These are phyloP conservation scores for Termitomyces heimii DNA, from an alignment of 768 basidiomycete species.

Conservation along the genomic window DNA sequence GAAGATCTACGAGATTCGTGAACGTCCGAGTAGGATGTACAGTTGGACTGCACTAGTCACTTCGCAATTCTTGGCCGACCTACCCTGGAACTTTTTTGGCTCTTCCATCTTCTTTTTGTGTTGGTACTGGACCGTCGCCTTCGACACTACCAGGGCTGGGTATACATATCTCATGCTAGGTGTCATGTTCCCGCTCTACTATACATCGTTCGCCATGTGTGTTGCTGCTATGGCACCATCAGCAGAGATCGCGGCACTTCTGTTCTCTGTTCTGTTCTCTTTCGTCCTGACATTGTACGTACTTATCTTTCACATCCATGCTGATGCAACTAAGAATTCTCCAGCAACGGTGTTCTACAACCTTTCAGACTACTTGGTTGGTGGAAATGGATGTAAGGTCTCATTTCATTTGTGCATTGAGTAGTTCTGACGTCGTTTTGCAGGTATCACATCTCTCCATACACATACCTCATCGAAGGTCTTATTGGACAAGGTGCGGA, in stretches of 20 bases:
- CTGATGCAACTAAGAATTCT: not conserved
- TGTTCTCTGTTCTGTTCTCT: conserved; percentile 55
- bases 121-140: conserved; percentile 74
- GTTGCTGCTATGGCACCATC: conserved; percentile 58
- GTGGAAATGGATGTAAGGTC: conserved; percentile 67
- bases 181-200: conserved; percentile 57
- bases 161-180: conserved; percentile 54
- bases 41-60: conserved; percentile 56
- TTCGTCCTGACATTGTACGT: conserved; percentile 62
- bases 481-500: conserved; percentile 39
- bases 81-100: conserved; percentile 62
- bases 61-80: conserved; percentile 48
- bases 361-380: conserved; percentile 55
- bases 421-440: not conserved
- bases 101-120: conserved; percentile 59
- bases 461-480: conserved; percentile 47
- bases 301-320: conserved; percentile 4
- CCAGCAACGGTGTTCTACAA: conserved; percentile 61
- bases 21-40: conserved; percentile 61
- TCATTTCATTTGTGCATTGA: not conserved
- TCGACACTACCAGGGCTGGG: conserved; percentile 44
- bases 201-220: conserved; percentile 55
- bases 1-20: conserved; percentile 62
- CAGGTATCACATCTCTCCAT: conserved; percentile 39
- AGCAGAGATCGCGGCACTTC: conserved; percentile 51